Evolutionary conservation across 106 monocot species (phyloP).

Genomic region (Phalaenopsis aphrodite): DNA sequence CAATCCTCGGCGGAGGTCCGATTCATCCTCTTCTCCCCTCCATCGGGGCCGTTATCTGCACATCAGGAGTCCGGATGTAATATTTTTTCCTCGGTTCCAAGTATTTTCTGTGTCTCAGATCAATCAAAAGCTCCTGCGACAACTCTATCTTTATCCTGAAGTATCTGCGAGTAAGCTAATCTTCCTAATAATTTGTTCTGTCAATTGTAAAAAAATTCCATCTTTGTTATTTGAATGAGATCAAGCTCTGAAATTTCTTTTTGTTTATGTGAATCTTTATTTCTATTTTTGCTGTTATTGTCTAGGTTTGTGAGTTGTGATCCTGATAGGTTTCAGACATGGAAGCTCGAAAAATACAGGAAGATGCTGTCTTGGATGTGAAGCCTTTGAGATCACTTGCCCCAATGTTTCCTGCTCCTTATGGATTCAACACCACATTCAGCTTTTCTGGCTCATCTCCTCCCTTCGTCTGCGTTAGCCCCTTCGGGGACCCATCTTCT

Average conservation of each 20-base stretch:
- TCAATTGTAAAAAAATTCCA: neutral
- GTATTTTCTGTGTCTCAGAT: neutral
- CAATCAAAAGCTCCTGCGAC: neutral
- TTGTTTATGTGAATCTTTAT: too few species aligned
- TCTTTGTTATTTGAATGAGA: neutral
- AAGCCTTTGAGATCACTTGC: constrained; percentile 37
- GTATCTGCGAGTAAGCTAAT: neutral
- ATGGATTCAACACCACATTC: constrained; percentile 22
- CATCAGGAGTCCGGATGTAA: too few species aligned
- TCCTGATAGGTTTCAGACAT: neutral
- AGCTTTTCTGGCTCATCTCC: constrained; percentile 7
- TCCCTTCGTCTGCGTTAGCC: constrained; percentile 35
- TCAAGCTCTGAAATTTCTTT: too few species aligned
- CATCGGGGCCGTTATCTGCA: too few species aligned
- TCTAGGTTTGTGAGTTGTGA: neutral
- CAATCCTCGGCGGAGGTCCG: neutral
- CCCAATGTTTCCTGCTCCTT: constrained; percentile 40
- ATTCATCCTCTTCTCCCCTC: neutral
- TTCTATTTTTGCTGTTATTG: too few species aligned
- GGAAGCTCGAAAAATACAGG: neutral
- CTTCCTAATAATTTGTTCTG: neutral
- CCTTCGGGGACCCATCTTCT: constrained; percentile 8
- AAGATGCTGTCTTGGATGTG: constrained; percentile 22
- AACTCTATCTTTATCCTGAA: neutral
- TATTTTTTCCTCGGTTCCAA: neutral